phyloP scores from a whole-genome alignment of 2,329 filamentous ascomycete genomes.

The Plectosphaerella plurivora region DNA sequence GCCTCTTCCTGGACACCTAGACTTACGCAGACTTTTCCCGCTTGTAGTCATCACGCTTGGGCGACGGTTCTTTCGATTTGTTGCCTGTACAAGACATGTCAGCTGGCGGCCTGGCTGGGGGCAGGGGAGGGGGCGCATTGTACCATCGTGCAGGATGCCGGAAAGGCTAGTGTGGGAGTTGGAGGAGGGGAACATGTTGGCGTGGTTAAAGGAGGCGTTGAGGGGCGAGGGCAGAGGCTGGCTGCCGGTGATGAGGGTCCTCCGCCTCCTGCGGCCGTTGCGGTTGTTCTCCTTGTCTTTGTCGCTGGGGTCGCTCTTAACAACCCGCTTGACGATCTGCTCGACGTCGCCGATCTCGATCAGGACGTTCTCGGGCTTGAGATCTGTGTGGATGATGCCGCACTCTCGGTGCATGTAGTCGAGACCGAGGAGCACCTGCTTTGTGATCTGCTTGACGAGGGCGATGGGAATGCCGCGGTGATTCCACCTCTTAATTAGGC shows the following conservation, averaged over 20 bases:
- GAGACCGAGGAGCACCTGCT: conserved; percentile 90
- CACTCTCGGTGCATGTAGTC: conserved; percentile 97
- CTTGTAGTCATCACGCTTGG: conserved; percentile 59
- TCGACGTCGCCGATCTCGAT: conserved; percentile 99
- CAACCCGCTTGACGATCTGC: conserved; percentile 94
- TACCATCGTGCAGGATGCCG: conserved; percentile 79
- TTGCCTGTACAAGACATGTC: conserved; percentile 13
- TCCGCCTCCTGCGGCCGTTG: conserved; percentile 82
- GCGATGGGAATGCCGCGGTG: conserved; percentile 95
- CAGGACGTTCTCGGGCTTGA: conserved; percentile 96
- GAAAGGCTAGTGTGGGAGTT: conserved; percentile 72
- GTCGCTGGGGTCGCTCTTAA: conserved; percentile 70
- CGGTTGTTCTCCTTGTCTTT: conserved; percentile 83
- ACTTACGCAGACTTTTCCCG: conserved; percentile 92
- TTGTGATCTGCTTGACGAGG: conserved; percentile 97
- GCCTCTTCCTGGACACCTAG: background rate
- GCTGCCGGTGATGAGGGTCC: conserved; percentile 94
- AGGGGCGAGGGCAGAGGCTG: conserved; percentile 93
- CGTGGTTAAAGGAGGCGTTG: conserved; percentile 82
- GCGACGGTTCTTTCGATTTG: conserved; percentile 37
- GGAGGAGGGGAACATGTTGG: conserved; percentile 63
- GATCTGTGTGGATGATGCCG: conserved; percentile 96
- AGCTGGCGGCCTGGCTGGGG: conserved; percentile 1
- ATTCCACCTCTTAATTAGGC: conserved; percentile 97
- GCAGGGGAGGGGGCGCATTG: conserved; percentile 15